Conservation (phyloP, 257 asterid species). For the Osmanthus fragrans region DNA sequence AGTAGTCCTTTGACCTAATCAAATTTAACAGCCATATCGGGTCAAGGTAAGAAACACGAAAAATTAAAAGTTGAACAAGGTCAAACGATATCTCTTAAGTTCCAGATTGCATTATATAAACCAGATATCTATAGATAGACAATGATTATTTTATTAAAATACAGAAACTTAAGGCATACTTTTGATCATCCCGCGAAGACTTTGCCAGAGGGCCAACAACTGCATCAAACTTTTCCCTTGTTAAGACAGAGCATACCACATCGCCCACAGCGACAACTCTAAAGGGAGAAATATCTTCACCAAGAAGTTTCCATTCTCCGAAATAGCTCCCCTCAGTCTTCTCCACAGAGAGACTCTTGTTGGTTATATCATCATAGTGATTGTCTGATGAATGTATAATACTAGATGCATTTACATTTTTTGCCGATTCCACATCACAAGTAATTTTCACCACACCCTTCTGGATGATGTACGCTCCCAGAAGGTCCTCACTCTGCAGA, state of each 20-base stretch:
- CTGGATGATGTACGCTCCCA: conserved; percentile 74
- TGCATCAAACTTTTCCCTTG: conserved; percentile 83
- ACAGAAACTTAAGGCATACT: conserved; percentile 43
- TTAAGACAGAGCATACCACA: conserved; percentile 75
- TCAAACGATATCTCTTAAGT: background rate
- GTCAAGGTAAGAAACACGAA: conserved; percentile 16
- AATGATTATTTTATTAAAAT: conserved; percentile 6
- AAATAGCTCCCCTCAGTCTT: conserved; percentile 87
- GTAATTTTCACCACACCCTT: conserved; percentile 72
- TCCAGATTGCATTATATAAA: background rate
- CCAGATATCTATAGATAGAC: background rate
- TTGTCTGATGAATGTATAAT: conserved; percentile 55
- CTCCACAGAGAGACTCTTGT: conserved; percentile 48
- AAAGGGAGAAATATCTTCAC: conserved; percentile 54
- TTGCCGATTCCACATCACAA: conserved; percentile 46
- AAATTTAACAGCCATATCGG: conserved; percentile 22
- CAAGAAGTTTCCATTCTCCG: conserved; percentile 94
- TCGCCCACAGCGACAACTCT: conserved; percentile 67
- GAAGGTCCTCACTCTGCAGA: conserved; percentile 63
- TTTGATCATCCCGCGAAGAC: conserved; percentile 63
- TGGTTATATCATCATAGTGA: conserved; percentile 37
- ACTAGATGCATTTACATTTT: conserved; percentile 54
- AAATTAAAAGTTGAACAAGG: conserved; percentile 14
- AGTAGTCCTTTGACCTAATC: conserved; percentile 53
- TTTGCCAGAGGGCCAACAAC: conserved; percentile 74